These are phyloP conservation scores for Pichia gijzeniarum DNA, from an alignment of 805 yeast genomes.

Conservation along the genomic window DNA sequence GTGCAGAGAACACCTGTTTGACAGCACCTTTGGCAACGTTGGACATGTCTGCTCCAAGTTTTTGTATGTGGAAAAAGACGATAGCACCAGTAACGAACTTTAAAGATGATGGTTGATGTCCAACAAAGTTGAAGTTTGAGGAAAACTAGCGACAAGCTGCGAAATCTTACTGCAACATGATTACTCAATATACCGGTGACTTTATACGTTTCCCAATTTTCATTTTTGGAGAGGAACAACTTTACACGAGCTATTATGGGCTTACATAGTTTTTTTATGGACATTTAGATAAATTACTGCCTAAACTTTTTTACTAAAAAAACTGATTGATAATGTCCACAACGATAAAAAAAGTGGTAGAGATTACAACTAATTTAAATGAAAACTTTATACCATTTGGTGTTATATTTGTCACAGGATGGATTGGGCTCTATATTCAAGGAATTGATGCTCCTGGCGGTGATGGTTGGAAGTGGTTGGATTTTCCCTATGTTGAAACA, in stretches of 20 bases:
- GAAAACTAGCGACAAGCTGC: too few relatives aligned
- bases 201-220: too few relatives aligned
- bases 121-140: too few relatives aligned
- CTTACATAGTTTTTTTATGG: too few relatives aligned
- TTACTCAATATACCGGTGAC: too few relatives aligned
- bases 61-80: neutral
- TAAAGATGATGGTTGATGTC: too few relatives aligned
- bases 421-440: slow-evolving; percentile 36
- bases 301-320: too few relatives aligned
- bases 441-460: slow-evolving; percentile 30
- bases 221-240: too few relatives aligned
- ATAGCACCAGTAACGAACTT: neutral
- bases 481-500: slow-evolving; percentile 32
- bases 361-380: slow-evolving; percentile 34
- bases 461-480: slow-evolving; percentile 54
- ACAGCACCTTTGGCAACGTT: slow-evolving; percentile 16
- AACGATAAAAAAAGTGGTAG: neutral
- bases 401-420: slow-evolving; percentile 35
- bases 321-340: neutral
- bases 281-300: too few relatives aligned
- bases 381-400: slow-evolving; percentile 42
- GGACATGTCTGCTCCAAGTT: slow-evolving; percentile 10
- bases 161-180: too few relatives aligned
- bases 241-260: too few relatives aligned
- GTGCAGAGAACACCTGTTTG: slow-evolving; percentile 18